phyloP scores from a whole-genome alignment of 306 rosid species.

The Ochetophila trinervis region DNA sequence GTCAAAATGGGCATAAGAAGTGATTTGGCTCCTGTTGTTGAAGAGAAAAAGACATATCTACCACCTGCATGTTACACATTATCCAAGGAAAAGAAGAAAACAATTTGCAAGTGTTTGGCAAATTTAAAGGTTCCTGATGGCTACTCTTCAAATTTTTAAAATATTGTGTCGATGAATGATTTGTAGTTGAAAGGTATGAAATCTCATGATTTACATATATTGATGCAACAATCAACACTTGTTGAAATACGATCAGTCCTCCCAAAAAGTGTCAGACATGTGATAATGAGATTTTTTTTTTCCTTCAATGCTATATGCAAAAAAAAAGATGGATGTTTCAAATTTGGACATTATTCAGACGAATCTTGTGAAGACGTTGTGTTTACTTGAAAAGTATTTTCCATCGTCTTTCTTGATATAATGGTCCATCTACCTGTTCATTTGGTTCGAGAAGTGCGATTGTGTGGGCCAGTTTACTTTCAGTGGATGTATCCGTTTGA shows the following conservation, averaged over 20 bases:
- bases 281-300: too few species aligned
- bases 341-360: too few species aligned
- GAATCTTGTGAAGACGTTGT: not conserved
- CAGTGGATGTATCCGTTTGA: not conserved
- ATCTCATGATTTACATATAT: not conserved
- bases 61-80: not conserved
- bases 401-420: not conserved
- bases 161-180: not conserved
- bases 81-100: too few species aligned
- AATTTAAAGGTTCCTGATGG: not conserved
- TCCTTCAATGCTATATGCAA: too few species aligned
- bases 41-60: too few species aligned
- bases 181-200: not conserved
- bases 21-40: too few species aligned
- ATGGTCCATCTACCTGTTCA: not conserved
- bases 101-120: not conserved
- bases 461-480: not conserved
- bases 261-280: not conserved
- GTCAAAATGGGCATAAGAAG: too few species aligned
- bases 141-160: not conserved
- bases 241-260: too few species aligned
- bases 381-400: not conserved
- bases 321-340: too few species aligned
- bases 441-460: not conserved
- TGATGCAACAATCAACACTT: not conserved